Percentiles rank a stretch among this genome's conserved stretches.
These are phyloP conservation scores for Larix kaempferi DNA, from an alignment of 75 land plant species.

Conservation along the genomic window DNA sequence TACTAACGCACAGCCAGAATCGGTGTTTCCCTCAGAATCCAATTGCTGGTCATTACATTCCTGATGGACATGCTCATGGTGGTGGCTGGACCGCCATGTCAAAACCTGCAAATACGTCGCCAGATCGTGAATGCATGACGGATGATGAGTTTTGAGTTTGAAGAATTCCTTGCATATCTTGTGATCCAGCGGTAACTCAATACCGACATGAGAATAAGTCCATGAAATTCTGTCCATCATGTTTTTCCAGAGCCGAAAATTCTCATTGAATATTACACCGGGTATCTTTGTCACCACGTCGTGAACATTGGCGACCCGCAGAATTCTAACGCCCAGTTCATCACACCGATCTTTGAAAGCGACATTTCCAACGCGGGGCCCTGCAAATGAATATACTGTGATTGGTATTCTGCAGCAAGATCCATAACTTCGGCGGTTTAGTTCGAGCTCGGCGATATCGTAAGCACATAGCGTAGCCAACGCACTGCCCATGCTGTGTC, in stretches of 20 bases:
- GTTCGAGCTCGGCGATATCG: constrained; percentile 56
- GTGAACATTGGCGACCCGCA: constrained; percentile 58
- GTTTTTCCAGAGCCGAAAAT: constrained; percentile 14
- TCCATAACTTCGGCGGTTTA: constrained; percentile 11
- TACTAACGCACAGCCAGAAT: too few species aligned
- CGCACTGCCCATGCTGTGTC: constrained; percentile 69
- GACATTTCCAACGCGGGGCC: constrained; percentile 64
- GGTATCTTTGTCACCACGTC: constrained; percentile 64
- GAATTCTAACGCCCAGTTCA: constrained; percentile 59
- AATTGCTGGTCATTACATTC: too few species aligned
- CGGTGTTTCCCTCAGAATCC: too few species aligned
- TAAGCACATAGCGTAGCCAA: constrained; percentile 58
- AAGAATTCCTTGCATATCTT: too few species aligned
- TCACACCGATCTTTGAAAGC: constrained; percentile 57
- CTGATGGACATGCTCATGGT: too few species aligned
- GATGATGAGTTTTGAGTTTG: too few species aligned
- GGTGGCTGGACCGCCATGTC: too few species aligned
- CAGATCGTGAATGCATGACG: too few species aligned
- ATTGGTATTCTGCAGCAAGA: constrained; percentile 27
- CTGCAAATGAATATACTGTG: constrained; percentile 62
- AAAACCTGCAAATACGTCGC: too few species aligned
- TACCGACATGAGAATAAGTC: too few species aligned
- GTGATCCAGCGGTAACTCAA: too few species aligned
- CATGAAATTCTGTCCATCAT: too few species aligned
- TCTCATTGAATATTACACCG: constrained; percentile 52